A percentile compares a stretch with the other conserved stretches of the same genome.
These are phyloP conservation scores for Rhodamnia rubescens DNA, from an alignment of 345 rosid genomes.

Conservation along the genomic window DNA sequence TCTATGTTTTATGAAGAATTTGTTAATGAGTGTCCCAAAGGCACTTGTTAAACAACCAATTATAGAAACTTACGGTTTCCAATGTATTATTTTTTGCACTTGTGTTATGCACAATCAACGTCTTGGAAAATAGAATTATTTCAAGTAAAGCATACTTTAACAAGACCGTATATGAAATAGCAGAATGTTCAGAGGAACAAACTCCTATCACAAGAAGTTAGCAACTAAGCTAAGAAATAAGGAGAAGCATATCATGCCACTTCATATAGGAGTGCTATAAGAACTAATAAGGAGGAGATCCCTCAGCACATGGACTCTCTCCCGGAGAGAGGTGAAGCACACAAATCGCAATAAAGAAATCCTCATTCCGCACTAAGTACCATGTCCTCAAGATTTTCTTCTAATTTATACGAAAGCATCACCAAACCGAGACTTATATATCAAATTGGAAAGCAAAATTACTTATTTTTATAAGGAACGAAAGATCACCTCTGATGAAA, in stretches of 20 bases:
- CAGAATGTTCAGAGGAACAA: background rate
- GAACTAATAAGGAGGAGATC: background rate
- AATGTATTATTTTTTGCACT: background rate
- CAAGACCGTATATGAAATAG: background rate
- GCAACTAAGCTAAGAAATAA: background rate
- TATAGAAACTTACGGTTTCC: background rate
- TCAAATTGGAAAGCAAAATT: background rate
- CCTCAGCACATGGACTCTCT: background rate
- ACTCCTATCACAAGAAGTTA: background rate
- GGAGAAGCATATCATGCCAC: background rate
- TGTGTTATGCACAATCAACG: background rate
- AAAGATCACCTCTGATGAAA: slow-evolving; percentile 49
- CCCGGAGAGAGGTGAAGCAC: background rate
- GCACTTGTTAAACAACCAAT: background rate
- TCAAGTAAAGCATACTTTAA: background rate
- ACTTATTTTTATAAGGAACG: background rate
- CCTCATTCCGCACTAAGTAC: background rate
- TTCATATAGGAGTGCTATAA: background rate
- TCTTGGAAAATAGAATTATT: background rate
- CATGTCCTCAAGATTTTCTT: background rate
- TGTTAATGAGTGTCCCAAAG: background rate
- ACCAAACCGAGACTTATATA: background rate
- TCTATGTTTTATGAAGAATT: background rate
- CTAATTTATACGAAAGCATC: background rate
- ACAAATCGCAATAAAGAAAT: background rate